phyloP scores from a whole-genome alignment of 441 rosid species.

The Populus tomentosa region DNA sequence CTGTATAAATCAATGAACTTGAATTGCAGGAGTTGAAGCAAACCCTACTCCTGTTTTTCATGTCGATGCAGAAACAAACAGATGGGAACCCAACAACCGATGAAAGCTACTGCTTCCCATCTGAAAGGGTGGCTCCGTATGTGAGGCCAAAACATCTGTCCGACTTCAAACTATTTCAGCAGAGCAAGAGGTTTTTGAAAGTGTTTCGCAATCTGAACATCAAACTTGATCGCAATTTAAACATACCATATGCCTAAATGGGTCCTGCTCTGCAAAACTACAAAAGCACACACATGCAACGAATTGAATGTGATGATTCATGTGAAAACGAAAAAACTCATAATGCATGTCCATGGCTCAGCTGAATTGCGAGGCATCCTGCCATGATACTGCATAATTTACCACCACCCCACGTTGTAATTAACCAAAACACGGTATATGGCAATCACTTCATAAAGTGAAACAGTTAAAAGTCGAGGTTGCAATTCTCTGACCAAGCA shows the following conservation, averaged over 20 bases:
- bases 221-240: not conserved
- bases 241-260: not conserved
- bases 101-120: slow-evolving; percentile 4
- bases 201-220: not conserved
- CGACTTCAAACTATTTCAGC: not conserved
- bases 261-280: not conserved
- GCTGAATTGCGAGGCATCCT: not conserved
- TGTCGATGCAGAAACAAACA: not conserved
- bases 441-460: not conserved
- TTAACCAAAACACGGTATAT: not conserved
- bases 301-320: not conserved
- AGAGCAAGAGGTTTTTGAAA: not conserved
- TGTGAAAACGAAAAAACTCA: not conserved
- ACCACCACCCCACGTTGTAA: not conserved
- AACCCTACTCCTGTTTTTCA: not conserved
- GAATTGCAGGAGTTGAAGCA: slow-evolving; percentile 6
- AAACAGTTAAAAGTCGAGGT: not conserved
- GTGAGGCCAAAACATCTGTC: not conserved
- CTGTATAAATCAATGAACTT: slow-evolving; percentile 27
- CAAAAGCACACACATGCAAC: not conserved
- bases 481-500: not conserved
- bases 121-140: not conserved
- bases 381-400: not conserved
- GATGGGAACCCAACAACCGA: slow-evolving; percentile 19
- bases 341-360: not conserved